phyloP scores from a whole-genome alignment of 441 rosid genomes.

The Caryocar brasiliense region DNA sequence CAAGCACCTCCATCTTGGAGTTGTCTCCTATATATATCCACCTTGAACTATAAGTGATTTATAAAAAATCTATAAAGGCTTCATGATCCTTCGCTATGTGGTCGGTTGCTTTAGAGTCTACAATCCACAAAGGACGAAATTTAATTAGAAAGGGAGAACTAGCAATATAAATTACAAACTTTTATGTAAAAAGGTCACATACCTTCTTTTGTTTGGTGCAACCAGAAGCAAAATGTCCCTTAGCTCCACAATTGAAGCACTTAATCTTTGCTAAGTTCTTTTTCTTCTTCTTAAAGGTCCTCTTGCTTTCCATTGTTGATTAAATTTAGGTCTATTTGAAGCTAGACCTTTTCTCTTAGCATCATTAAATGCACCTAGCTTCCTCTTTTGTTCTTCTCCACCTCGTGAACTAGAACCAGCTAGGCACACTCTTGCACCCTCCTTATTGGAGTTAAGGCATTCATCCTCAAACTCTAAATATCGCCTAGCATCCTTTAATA shows the following conservation, averaged over 20 bases:
- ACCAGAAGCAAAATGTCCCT: not conserved
- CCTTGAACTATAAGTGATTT: not conserved
- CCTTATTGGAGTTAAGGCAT: not conserved
- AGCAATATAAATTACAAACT: not conserved
- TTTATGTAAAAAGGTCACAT: not conserved
- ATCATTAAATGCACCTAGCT: not conserved
- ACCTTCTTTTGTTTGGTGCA: not conserved
- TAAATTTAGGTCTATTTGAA: not conserved
- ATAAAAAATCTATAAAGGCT: not conserved
- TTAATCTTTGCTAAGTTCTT: too few species aligned
- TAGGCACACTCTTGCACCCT: not conserved
- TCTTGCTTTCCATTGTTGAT: not conserved
- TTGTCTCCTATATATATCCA: not conserved
- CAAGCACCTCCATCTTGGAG: not conserved
- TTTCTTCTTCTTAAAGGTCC: not conserved
- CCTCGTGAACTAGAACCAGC: not conserved
- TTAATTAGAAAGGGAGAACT: not conserved
- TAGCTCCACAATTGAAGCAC: not conserved
- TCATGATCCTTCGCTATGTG: not conserved
- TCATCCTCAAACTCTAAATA: not conserved
- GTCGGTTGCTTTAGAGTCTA: conserved; percentile 1
- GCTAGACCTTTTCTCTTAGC: not conserved
- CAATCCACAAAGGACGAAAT: not conserved
- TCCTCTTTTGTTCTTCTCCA: not conserved
- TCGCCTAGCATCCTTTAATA: not conserved